Evolutionary conservation across 2,329 filamentous ascomycete species (phyloP), one percentile per base, ranked within the genome.

Genomic region (Trichoderma simmonsii): DNA sequence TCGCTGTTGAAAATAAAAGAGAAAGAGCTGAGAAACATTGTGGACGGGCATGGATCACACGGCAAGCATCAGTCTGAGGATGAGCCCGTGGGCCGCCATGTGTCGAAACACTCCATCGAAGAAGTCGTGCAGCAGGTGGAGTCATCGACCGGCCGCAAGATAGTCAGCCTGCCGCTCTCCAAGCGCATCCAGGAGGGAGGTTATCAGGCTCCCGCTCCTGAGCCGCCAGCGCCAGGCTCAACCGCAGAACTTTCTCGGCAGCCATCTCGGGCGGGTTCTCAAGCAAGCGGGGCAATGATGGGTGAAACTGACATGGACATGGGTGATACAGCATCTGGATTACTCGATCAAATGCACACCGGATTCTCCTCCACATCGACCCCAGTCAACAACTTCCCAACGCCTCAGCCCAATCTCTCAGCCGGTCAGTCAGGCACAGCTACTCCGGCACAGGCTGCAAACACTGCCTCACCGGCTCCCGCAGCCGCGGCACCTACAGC

Each of bases 121-220:
- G 90, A 93, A 68, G 90, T 98, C 51, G 87, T 95, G 28, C 86
- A 89, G 56, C 89, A 93, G 70, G 89, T 97, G 1, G 93, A 97
- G 82, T 84, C 86, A 65, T 84, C 89, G 3, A 86, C 93, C n/a
- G 90, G 90, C 21, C 90, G 90, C 70, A 90, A 88, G 74, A 89
- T 93, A 57, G 86, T 88, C 48, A 84, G 87, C 30, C 88, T 92
- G 68, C 87, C 90, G 64, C 86, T 88, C 28, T 86, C 95, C 8
- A 86, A 88, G 48, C 91, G 93, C 60, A 86, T 97, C 57, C 90
- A 96, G 77, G 92, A 93, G 77, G 94, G 94, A 63, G 94, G 94
- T 3, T 90, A 87, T 73, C 88, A 94, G 80, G 89, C 93, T 73
- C 87, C 86, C 7, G 83, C 82, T 6, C 85, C 87, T 3, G 84